A percentile compares a stretch with the other conserved stretches of the same genome.
phyloP scores from a whole-genome alignment of 345 rosid genomes.

The Chamaenerion angustifolium region DNA sequence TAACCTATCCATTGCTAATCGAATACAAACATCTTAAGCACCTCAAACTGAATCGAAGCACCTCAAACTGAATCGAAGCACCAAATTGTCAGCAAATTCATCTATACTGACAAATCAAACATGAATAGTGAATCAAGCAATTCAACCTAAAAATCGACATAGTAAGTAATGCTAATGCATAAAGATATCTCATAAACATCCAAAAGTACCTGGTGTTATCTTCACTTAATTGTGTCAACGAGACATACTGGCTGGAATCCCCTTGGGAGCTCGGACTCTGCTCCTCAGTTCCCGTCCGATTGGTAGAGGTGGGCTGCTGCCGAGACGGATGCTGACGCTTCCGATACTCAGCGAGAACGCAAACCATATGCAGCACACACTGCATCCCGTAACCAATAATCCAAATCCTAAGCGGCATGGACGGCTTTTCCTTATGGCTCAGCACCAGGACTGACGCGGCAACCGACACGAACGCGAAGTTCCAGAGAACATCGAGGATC shows the following conservation, averaged over 20 bases:
- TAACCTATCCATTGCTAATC: no score
- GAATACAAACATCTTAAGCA: no score
- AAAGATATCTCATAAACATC: not conserved
- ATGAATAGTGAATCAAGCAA: no score
- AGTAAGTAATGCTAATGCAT: no score
- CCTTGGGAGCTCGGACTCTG: conserved; percentile 25
- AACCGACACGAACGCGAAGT: conserved; percentile 69
- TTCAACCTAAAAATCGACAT: no score
- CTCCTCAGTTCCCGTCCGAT: conserved; percentile 8
- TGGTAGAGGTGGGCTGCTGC: not conserved
- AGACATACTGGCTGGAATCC: conserved; percentile 43
- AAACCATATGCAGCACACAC: conserved; percentile 77
- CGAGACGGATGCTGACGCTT: conserved; percentile 38
- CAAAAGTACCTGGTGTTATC: conserved; percentile 45
- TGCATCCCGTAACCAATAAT: conserved; percentile 64
- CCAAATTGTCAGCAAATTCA: no score
- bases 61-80: no score
- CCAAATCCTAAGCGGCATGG: conserved; percentile 81
- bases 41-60: no score
- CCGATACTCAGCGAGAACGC: conserved; percentile 69
- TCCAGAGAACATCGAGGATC: conserved; percentile 75
- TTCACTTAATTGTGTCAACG: conserved; percentile 49
- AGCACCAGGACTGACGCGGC: conserved; percentile 43
- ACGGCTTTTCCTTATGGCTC: conserved; percentile 54
- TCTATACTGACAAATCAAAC: no score